Percentiles rank a stretch among this genome's conserved stretches.
phyloP scores from a whole-genome alignment of 768 basidiomycete species.

The Amyloporia xantha region DNA sequence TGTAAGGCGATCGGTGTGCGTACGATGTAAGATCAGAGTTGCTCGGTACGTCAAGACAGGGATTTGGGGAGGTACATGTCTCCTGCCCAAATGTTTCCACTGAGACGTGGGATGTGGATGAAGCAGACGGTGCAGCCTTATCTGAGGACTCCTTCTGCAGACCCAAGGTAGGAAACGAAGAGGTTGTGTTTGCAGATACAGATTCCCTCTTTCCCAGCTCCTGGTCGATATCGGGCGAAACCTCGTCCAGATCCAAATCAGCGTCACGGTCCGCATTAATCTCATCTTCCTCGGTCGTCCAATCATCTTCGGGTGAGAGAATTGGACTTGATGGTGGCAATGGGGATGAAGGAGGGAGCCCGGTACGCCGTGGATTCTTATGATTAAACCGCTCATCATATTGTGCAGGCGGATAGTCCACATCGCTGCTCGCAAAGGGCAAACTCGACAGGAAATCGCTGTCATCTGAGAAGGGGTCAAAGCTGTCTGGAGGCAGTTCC shows the following conservation, averaged over 20 bases:
- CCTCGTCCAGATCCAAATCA: not conserved
- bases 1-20: no score
- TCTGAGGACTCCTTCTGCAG: no score
- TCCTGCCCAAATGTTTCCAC: not conserved
- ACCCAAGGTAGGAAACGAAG: not conserved
- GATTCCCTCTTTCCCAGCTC: not conserved
- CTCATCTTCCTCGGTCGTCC: not conserved
- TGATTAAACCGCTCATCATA: conserved; percentile 11
- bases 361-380: conserved; percentile 15
- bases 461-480: not conserved
- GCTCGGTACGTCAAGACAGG: not conserved
- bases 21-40: not conserved
- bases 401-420: conserved; percentile 9
- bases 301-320: conserved; percentile 21
- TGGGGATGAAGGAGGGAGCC: conserved; percentile 27
- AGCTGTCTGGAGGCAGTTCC: not conserved
- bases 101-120: no score
- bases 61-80: not conserved
- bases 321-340: conserved; percentile 31
- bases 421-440: conserved; percentile 42
- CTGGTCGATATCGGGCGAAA: not conserved
- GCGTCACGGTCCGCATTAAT: not conserved
- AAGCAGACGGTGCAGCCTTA: no score
- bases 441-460: conserved; percentile 35
- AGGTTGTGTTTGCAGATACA: not conserved